These are phyloP conservation scores for Ustilaginoidea virens DNA, from an alignment of 2,329 filamentous ascomycete genomes.

Conservation along the genomic window DNA sequence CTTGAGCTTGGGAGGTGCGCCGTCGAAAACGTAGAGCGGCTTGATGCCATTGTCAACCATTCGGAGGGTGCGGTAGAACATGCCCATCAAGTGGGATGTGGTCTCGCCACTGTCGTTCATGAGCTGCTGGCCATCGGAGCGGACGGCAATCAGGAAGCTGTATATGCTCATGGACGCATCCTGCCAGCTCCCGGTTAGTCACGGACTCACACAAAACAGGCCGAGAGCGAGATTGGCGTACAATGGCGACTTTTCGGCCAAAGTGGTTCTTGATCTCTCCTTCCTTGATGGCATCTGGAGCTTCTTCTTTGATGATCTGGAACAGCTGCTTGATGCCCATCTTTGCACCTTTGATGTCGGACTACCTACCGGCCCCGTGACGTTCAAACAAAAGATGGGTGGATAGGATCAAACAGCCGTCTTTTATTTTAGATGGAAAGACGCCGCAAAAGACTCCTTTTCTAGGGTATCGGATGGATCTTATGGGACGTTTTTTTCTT, in stretches of 20 bases:
- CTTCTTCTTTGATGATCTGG: slow-evolving; percentile 76
- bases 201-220: too few relatives aligned
- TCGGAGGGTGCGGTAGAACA: slow-evolving; percentile 97
- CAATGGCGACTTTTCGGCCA: slow-evolving; percentile 93
- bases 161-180: slow-evolving; percentile 88
- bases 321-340: slow-evolving; percentile 63
- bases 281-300: slow-evolving; percentile 88
- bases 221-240: slow-evolving; percentile 38
- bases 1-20: slow-evolving; percentile 91
- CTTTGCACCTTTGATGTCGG: slow-evolving; percentile 12
- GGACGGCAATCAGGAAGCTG: slow-evolving; percentile 94
- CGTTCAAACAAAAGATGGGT: too few relatives aligned
- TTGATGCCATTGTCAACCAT: slow-evolving; percentile 99
- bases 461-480: too few relatives aligned
- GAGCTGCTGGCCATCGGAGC: slow-evolving; percentile 90
- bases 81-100: slow-evolving; percentile 95
- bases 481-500: too few relatives aligned
- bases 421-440: too few relatives aligned
- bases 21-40: slow-evolving; percentile 94
- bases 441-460: too few relatives aligned
- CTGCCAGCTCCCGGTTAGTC: too few relatives aligned
- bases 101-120: slow-evolving; percentile 92
- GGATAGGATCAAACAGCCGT: too few relatives aligned
- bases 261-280: slow-evolving; percentile 99
- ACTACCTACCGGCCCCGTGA: too few relatives aligned